Base-by-base conservation (phyloP, 768 basidiomycete genomes). In the Boletus fagicola region DNA sequence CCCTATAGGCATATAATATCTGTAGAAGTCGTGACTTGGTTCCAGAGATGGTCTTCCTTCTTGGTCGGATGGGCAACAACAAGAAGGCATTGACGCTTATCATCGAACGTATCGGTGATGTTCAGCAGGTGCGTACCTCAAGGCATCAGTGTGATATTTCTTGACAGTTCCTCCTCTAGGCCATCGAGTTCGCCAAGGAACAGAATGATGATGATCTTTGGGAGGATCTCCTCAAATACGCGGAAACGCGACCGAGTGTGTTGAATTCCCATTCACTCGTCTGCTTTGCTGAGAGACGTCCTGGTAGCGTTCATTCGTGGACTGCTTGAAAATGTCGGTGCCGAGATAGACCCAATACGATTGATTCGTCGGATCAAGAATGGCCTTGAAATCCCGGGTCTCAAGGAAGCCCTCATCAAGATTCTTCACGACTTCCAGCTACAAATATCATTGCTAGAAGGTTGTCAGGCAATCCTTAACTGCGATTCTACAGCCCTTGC, bases 151-250 rank as follows among this genome's bases (percentile, higher is more conserved):
- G n/a, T 39, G 18, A 7, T 43, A 1, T 31, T 12, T 45, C 46
- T 47, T 62, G 20, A 67, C 48, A 35, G 2, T 15, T 20, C 31
- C 10, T 35, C 22, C 35, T 38, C 0, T 44, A 94, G 92, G 94
- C 96, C 4, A 98, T 99, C 65, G 96, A 98, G 57, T 99, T 99
- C 61, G 96, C 95, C 3, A 96, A 95, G 66, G 94, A 98, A 70
- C 96, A 98, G 71, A 88, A 87, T 51, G 97, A 98, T 61, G 88
- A 94, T 59, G 97, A 98, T 69, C 83, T 99, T 0, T 99, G 96
- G 97, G 96, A 98, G 65, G 96, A 98, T 68, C 80, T 99, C 10
- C 75, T 99, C 28, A 86, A 81, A 58, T 98, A 98, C 65, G 96
- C 95, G 0, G 97, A 98, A 72, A 95, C 91, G 12, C 79, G 94